These are phyloP conservation scores for Nitzschia sp. DNA, from an alignment of 108 stramenopile genomes.

Conservation along the genomic window DNA sequence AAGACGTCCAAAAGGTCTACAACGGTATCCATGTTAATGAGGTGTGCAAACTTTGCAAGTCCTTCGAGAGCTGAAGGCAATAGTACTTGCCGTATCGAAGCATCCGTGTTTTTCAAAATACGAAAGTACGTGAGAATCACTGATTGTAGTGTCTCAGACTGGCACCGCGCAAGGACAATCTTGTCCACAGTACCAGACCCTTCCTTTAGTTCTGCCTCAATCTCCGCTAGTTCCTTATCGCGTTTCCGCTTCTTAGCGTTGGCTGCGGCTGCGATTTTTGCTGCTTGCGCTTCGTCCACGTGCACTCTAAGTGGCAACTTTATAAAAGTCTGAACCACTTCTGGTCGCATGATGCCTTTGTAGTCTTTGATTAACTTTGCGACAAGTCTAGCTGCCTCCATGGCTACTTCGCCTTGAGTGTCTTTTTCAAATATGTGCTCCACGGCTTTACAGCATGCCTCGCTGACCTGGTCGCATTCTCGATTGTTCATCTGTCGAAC, in stretches of 20 bases:
- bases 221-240: slow-evolving; percentile 65
- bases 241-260: slow-evolving; percentile 72
- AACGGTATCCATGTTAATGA: slow-evolving; percentile 86
- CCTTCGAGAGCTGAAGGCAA: slow-evolving; percentile 81
- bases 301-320: slow-evolving; percentile 79
- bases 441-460: slow-evolving; percentile 68
- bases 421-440: slow-evolving; percentile 70
- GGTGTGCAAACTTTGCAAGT: slow-evolving; percentile 85
- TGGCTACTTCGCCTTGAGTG: slow-evolving; percentile 72
- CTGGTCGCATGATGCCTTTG: slow-evolving; percentile 54
- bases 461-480: slow-evolving; percentile 58
- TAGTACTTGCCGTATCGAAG: slow-evolving; percentile 36
- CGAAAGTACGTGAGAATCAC: slow-evolving; percentile 87
- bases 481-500: slow-evolving; percentile 67
- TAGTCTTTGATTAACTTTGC: slow-evolving; percentile 72
- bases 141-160: slow-evolving; percentile 75
- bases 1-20: slow-evolving; percentile 78
- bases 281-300: slow-evolving; percentile 83
- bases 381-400: slow-evolving; percentile 78
- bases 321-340: slow-evolving; percentile 65
- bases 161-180: slow-evolving; percentile 66
- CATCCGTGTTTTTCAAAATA: slow-evolving; percentile 62
- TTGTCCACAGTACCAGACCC: slow-evolving; percentile 82
- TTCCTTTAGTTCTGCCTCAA: slow-evolving; percentile 81
- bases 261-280: slow-evolving; percentile 64